Percentiles rank a stretch among this genome's conserved stretches.
These are phyloP conservation scores for Biscogniauxia sp. DNA, from an alignment of 2,329 filamentous ascomycete species.

Conservation along the genomic window DNA sequence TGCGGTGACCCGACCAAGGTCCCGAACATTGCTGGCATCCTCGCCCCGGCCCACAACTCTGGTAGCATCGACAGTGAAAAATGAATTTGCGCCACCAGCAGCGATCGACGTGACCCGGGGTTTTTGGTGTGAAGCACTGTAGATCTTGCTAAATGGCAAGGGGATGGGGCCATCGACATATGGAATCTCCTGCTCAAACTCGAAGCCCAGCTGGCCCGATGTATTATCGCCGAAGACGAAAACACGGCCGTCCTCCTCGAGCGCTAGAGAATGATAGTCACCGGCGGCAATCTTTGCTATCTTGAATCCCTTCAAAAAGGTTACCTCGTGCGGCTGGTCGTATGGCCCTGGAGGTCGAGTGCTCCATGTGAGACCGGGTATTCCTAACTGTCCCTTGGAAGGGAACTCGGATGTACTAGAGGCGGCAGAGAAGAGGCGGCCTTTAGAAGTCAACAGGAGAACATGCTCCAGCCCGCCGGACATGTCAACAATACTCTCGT, in stretches of 20 bases:
- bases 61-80: slow-evolving; percentile 79
- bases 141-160: slow-evolving; percentile 70
- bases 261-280: slow-evolving; percentile 79
- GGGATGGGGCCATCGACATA: slow-evolving; percentile 68
- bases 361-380: slow-evolving; percentile 78
- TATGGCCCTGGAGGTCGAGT: slow-evolving; percentile 75
- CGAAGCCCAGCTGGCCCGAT: slow-evolving; percentile 85
- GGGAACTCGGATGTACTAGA: slow-evolving; percentile 77
- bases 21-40: slow-evolving; percentile 37
- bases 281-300: slow-evolving; percentile 77
- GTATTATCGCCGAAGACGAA: slow-evolving; percentile 92
- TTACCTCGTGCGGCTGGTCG: slow-evolving; percentile 79
- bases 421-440: slow-evolving; percentile 86
- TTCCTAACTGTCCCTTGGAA: slow-evolving; percentile 78
- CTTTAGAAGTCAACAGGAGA: slow-evolving; percentile 77
- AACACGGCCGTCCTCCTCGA: slow-evolving; percentile 72
- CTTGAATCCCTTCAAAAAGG: slow-evolving; percentile 66
- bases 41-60: slow-evolving; percentile 46
- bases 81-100: slow-evolving; percentile 84
- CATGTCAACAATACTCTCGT: slow-evolving; percentile 73
- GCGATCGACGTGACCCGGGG: slow-evolving; percentile 73
- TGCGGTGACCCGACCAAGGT: slow-evolving; percentile 57
- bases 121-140: slow-evolving; percentile 60
- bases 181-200: slow-evolving; percentile 60
- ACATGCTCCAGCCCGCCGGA: slow-evolving; percentile 81